These are phyloP conservation scores for Handroanthus guayacan DNA, from an alignment of 257 asterid species.

Conservation along the genomic window DNA sequence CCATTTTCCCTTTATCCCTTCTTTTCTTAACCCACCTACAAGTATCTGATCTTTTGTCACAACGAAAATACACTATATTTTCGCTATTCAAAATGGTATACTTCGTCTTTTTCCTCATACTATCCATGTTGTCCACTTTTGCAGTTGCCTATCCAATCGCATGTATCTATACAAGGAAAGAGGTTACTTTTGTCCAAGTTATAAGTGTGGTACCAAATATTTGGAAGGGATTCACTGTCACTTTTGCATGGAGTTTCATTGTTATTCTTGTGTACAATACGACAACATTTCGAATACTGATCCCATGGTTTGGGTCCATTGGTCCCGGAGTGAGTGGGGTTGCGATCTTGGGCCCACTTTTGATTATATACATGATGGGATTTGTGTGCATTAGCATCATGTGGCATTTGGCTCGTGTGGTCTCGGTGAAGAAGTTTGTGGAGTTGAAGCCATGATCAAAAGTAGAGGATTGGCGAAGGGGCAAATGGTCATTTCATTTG, in stretches of 20 bases:
- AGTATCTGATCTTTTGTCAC: conserved; percentile 13
- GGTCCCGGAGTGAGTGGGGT: background rate
- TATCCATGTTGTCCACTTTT: conserved; percentile 31
- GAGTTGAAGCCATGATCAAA: conserved; percentile 41
- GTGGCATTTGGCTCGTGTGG: conserved; percentile 45
- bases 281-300: background rate
- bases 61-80: background rate
- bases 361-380: conserved; percentile 16
- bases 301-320: background rate
- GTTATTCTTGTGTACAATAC: conserved; percentile 31
- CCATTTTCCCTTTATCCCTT: conserved; percentile 38
- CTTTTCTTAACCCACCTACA: conserved; percentile 33
- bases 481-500: conserved; percentile 33
- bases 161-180: conserved; percentile 3
- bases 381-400: conserved; percentile 37
- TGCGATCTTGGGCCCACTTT: background rate
- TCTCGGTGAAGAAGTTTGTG: conserved; percentile 41
- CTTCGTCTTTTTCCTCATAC: conserved; percentile 34
- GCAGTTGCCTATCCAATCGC: conserved; percentile 22
- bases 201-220: conserved; percentile 28
- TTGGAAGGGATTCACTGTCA: conserved; percentile 36
- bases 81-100: conserved; percentile 24
- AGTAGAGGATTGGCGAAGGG: conserved; percentile 37
- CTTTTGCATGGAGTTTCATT: conserved; percentile 36
- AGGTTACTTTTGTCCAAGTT: conserved; percentile 12